Conservation (phyloP, 78 protist genomes). For the Tieghemostelium lacteum region DNA sequence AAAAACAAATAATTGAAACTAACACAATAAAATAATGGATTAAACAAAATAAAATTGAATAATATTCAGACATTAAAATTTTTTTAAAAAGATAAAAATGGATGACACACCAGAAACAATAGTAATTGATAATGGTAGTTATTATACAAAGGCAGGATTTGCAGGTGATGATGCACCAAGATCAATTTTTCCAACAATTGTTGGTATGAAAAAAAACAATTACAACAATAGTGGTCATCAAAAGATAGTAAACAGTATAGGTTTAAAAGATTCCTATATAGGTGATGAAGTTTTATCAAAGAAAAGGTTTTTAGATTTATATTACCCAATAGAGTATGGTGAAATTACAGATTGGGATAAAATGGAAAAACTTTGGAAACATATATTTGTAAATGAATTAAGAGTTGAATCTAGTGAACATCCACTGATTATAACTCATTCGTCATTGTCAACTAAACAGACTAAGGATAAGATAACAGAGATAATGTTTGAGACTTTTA, state of each 20-base stretch:
- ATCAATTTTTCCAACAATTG: constrained; percentile 91
- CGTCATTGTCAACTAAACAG: constrained; percentile 96
- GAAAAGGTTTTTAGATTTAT: constrained; percentile 79
- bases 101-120: no score
- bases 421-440: constrained; percentile 96
- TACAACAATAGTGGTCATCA: constrained; percentile 89
- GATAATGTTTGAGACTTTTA: constrained; percentile 89
- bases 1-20: no score
- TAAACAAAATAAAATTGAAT: no score
- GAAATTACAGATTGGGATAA: constrained; percentile 92
- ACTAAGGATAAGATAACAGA: constrained; percentile 95
- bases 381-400: constrained; percentile 92
- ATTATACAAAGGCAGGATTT: constrained; percentile 97
- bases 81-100: no score
- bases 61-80: no score
- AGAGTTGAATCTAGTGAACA: constrained; percentile 97
- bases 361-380: constrained; percentile 90
- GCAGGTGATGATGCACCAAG: constrained; percentile 95
- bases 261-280: constrained; percentile 76
- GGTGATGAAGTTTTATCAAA: constrained; percentile 83
- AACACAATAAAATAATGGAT: no score
- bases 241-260: constrained; percentile 59
- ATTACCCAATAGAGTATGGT: constrained; percentile 91
- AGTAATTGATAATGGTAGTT: constrained; percentile 95
- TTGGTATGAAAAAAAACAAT: constrained; percentile 92